A percentile compares a stretch with the other conserved stretches of the same genome.
phyloP scores from a whole-genome alignment of 208 protist species.

The Herpetomonas tarakana region DNA sequence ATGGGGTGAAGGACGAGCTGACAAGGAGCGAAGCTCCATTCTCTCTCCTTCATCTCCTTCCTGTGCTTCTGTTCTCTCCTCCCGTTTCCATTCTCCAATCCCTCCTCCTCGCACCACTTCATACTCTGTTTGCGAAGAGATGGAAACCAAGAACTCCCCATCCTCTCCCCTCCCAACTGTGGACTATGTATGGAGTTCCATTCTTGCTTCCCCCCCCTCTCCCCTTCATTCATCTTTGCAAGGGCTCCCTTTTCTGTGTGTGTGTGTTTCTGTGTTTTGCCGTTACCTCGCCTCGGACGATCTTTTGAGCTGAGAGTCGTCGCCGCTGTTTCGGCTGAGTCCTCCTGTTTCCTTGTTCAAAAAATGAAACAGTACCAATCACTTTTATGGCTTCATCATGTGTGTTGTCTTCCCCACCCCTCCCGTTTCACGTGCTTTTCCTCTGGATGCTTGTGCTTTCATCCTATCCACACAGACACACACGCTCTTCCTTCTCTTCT shows the following conservation, averaged over 20 bases:
- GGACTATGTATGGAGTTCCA: not conserved
- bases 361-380: no score
- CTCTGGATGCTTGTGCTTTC: not conserved
- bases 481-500: constrained; percentile 7
- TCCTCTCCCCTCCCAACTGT: not conserved
- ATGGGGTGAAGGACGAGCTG: not conserved
- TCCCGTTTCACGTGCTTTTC: constrained; percentile 4
- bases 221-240: not conserved
- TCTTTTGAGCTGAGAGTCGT: no score
- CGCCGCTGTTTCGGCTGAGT: no score
- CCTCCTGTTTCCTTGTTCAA: no score
- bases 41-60: no score
- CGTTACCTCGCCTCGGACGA: no score
- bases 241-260: constrained; percentile 3
- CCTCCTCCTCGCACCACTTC: no score
- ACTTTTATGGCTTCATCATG: no score
- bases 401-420: no score
- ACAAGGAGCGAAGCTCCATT: not conserved
- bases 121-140: no score
- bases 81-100: not conserved
- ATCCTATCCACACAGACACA: not conserved
- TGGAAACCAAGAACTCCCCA: not conserved
- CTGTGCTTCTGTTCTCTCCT: no score
- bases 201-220: constrained; percentile 5
- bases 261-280: no score